Evolutionary conservation across 2,329 filamentous ascomycete species (phyloP), one percentile per base, ranked within the genome.

Genomic region (Coleophoma crateriformis): DNA sequence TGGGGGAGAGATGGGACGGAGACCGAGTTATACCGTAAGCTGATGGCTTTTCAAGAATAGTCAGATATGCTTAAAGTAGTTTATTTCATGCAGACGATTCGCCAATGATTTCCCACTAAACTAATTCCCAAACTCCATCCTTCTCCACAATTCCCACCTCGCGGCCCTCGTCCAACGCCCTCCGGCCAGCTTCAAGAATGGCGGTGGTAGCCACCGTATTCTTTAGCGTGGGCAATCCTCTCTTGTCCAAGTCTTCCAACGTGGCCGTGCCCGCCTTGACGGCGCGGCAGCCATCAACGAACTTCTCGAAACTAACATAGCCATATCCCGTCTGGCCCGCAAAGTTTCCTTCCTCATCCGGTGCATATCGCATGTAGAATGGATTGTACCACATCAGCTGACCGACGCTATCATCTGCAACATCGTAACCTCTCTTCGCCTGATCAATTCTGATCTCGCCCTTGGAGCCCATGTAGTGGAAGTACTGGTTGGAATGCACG

Each of bases 401-500:
- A 38, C 80, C 81, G 2, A 73, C 72, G 17, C 71, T 78, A 66
- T 96, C 91, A 57, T 90, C 87, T n/a, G 91, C 90, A 11, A 96
- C 87, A 63, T 96, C 90, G 71, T 96, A 96, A 44, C 91, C 91
- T 48, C 91, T 82, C 77, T 95, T 95, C 41, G 90, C 91, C 72
- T 96, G 92, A 73, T 96, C 89, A 61, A 95, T 81, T 52, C 88
- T 82, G 61, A 96, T 83, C 72, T 96, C 91, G 56, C 91, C 91
- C 50, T 85, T 81, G 52, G 81, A 79, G 3, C 82, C 91, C 72
- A 96, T 85, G 72, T 94, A 96, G 71, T 96, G 91, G 75, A 96
- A 96, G 72, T 96, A 94, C 72, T 96, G 91, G 68, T 95, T 95
- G 2, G 87, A 92, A 71, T 96, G 92, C n/a, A 96, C 90, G 45